phyloP scores from a whole-genome alignment of 495 filamentous ascomycete species.

The Pseudomonodictys pantanalensis region DNA sequence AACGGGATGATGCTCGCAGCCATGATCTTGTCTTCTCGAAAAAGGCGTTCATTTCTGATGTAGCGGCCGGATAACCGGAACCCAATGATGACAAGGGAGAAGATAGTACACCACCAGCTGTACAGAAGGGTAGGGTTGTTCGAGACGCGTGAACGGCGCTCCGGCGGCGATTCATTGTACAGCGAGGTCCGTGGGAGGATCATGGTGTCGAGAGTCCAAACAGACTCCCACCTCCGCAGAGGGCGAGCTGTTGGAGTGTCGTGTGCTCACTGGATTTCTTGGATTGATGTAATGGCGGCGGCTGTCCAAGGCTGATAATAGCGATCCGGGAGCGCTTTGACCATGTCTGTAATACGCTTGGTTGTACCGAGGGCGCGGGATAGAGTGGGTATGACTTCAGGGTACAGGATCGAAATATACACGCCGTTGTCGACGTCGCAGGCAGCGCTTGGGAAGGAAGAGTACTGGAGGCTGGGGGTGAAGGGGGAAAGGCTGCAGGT shows the following conservation, averaged over 20 bases:
- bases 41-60: conserved; percentile 74
- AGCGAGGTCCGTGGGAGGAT: conserved; percentile 22
- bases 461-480: conserved; percentile 9
- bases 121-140: conserved; percentile 58
- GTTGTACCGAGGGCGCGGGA: conserved; percentile 22
- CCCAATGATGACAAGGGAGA: conserved; percentile 76
- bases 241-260: conserved; percentile 31
- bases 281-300: neutral
- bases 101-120: conserved; percentile 90
- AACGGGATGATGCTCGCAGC: conserved; percentile 76
- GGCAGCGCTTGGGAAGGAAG: neutral
- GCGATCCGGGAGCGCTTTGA: conserved; percentile 21
- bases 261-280: conserved; percentile 6
- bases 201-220: conserved; percentile 15
- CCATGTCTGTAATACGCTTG: conserved; percentile 22
- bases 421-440: neutral
- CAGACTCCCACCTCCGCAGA: conserved; percentile 34
- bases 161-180: conserved; percentile 26
- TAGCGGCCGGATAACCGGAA: conserved; percentile 75
- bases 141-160: conserved; percentile 21
- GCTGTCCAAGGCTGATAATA: conserved; percentile 1
- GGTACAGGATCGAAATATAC: conserved; percentile 6
- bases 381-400: conserved; percentile 25
- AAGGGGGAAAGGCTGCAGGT: neutral
- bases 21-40: conserved; percentile 84